Percentiles rank a stretch among this genome's conserved stretches.
These are phyloP conservation scores for Pyronema domesticum DNA, from an alignment of 495 filamentous ascomycete species.

Conservation along the genomic window DNA sequence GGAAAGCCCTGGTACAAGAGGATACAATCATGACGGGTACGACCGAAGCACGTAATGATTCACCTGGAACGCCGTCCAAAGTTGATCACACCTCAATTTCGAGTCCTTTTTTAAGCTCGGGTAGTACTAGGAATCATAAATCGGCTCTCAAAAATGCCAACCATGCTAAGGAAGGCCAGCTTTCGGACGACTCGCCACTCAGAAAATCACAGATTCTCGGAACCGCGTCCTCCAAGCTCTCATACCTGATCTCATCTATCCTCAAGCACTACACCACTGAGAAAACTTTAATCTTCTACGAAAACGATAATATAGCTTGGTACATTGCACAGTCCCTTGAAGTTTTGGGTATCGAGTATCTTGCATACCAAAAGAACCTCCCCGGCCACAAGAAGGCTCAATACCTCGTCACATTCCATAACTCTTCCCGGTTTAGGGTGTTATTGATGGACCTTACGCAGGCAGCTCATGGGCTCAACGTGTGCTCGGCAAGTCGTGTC, in stretches of 20 bases:
- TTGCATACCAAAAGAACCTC: constrained; percentile 68
- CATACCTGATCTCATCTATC: constrained; percentile 62
- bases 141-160: not conserved
- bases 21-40: not conserved
- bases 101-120: not conserved
- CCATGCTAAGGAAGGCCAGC: not conserved
- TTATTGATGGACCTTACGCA: constrained; percentile 79
- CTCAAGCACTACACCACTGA: constrained; percentile 46
- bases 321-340: constrained; percentile 73
- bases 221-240: constrained; percentile 72
- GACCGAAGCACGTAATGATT: not conserved
- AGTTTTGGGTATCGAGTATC: constrained; percentile 50
- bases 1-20: not conserved
- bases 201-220: constrained; percentile 48
- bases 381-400: constrained; percentile 40
- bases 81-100: not conserved
- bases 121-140: not conserved
- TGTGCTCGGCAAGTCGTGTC: constrained; percentile 65
- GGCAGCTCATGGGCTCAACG: constrained; percentile 73
- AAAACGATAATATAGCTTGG: constrained; percentile 64
- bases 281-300: constrained; percentile 88
- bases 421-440: constrained; percentile 44
- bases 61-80: no score
- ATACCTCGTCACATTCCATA: constrained; percentile 64
- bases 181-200: constrained; percentile 34